Conservation (phyloP, 441 rosid species). For the Populus tomentosa region DNA sequence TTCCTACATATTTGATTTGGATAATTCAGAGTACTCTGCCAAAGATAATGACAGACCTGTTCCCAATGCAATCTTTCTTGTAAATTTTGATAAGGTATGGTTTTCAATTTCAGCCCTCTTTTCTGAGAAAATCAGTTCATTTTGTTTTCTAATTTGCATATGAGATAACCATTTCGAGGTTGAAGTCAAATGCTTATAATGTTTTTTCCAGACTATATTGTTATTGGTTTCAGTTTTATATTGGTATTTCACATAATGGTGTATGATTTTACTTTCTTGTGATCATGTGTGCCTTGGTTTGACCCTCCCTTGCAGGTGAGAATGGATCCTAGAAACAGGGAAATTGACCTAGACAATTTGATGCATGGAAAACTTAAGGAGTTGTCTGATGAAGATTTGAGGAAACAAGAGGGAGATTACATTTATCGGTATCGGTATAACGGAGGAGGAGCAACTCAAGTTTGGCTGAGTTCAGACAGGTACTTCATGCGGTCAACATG, state of each 20-base stretch:
- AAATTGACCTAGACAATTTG: conserved; percentile 59
- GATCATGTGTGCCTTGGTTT: conserved; percentile 1
- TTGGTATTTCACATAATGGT: background rate
- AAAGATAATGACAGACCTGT: conserved; percentile 61
- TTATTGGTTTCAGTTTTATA: background rate
- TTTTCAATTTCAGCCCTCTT: conserved; percentile 4
- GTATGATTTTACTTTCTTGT: conserved; percentile 7
- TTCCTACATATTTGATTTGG: conserved; percentile 75
- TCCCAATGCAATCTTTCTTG: conserved; percentile 81
- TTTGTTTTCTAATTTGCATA: background rate
- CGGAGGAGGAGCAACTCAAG: conserved; percentile 99
- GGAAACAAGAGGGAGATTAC: conserved; percentile 88
- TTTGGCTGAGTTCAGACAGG: conserved; percentile 96
- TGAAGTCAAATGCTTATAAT: background rate
- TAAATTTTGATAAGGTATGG: conserved; percentile 92
- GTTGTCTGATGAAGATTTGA: conserved; percentile 70
- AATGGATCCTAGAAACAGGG: conserved; percentile 90
- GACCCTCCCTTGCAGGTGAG: conserved; percentile 52
- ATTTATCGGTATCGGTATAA: conserved; percentile 89
- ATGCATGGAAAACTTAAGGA: conserved; percentile 54
- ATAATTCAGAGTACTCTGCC: conserved; percentile 42
- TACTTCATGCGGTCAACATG: conserved; percentile 16
- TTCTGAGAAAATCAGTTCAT: background rate
- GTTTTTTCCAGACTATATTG: background rate
- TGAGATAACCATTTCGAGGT: background rate